These are phyloP conservation scores for Nakazawaea pomicola DNA, from an alignment of 805 yeast genomes.

Conservation along the genomic window DNA sequence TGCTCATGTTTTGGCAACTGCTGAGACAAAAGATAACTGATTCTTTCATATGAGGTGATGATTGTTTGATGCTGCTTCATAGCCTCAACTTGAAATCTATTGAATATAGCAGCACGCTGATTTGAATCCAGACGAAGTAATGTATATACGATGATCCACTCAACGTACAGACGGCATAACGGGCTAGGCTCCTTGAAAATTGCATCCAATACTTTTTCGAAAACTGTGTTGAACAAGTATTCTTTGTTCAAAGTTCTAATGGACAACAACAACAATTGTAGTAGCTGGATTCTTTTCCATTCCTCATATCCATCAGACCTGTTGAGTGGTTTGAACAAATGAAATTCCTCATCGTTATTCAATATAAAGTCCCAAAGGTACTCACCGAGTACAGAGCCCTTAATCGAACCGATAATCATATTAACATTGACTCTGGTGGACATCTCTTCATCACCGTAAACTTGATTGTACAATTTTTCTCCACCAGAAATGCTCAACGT, in stretches of 20 bases:
- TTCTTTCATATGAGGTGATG: conserved; percentile 60
- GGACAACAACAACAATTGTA: conserved; percentile 46
- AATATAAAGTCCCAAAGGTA: conserved; percentile 32
- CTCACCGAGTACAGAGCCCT: conserved; percentile 24
- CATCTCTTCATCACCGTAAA: conserved; percentile 57
- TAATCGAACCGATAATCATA: conserved; percentile 36
- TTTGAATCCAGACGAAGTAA: conserved; percentile 28
- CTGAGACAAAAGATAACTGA: conserved; percentile 49
- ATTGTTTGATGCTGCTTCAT: conserved; percentile 40
- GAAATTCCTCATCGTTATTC: conserved; percentile 30
- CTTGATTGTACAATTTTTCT: conserved; percentile 35
- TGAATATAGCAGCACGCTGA: conserved; percentile 17
- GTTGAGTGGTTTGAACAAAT: conserved; percentile 44
- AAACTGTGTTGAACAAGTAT: conserved; percentile 22
- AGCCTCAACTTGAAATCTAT: conserved; percentile 26
- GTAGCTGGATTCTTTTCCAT: conserved; percentile 50
- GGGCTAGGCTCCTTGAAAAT: conserved; percentile 73
- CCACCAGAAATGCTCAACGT: conserved; percentile 29
- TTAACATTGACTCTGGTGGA: conserved; percentile 46
- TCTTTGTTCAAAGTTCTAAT: conserved; percentile 28
- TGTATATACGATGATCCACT: conserved; percentile 64
- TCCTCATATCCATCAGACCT: conserved; percentile 70
- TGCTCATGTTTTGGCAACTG: conserved; percentile 29
- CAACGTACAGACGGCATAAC: conserved; percentile 64
- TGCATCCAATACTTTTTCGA: conserved; percentile 24